Evolutionary conservation across 257 asterid genomes (phyloP).

Genomic region (Gentiana straminea): DNA sequence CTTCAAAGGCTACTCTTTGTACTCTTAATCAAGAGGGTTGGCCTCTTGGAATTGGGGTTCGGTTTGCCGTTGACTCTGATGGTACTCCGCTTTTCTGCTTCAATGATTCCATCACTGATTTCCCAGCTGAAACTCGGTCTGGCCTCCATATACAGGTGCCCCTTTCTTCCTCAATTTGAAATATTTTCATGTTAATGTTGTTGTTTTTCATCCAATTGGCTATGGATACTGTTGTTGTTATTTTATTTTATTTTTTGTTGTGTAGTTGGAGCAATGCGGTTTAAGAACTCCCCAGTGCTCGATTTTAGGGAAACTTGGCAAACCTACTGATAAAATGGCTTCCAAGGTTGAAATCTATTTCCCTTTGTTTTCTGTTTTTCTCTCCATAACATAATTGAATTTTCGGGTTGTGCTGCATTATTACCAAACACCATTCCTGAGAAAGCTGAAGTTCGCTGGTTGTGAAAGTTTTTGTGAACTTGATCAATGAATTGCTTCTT

Average conservation of each 20-base stretch:
- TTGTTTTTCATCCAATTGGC: too few relatives aligned
- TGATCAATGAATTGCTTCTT: too few relatives aligned
- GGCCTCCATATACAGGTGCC: constrained; percentile 77
- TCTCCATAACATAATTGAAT: neutral
- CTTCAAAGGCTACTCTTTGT: constrained; percentile 76
- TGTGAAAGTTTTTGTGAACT: neutral
- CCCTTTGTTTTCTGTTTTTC: neutral
- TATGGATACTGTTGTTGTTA: neutral
- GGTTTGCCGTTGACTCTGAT: constrained; percentile 58
- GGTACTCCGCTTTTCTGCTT: constrained; percentile 69
- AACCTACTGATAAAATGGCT: constrained; percentile 44
- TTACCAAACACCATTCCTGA: neutral
- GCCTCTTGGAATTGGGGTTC: constrained; percentile 76
- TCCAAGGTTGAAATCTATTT: constrained; percentile 29
- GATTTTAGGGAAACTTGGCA: constrained; percentile 51
- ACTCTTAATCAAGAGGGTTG: constrained; percentile 50
- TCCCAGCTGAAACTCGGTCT: constrained; percentile 36
- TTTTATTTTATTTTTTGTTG: constrained; percentile 3
- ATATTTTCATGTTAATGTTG: too few relatives aligned
- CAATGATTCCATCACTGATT: constrained; percentile 25
- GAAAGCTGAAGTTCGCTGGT: neutral
- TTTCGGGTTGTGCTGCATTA: neutral
- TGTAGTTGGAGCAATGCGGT: constrained; percentile 66
- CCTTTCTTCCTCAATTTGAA: neutral
- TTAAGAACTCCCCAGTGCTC: constrained; percentile 80